Base-by-base conservation (phyloP, 148 eudicot genomes). In the Arctostaphylos glauca region DNA sequence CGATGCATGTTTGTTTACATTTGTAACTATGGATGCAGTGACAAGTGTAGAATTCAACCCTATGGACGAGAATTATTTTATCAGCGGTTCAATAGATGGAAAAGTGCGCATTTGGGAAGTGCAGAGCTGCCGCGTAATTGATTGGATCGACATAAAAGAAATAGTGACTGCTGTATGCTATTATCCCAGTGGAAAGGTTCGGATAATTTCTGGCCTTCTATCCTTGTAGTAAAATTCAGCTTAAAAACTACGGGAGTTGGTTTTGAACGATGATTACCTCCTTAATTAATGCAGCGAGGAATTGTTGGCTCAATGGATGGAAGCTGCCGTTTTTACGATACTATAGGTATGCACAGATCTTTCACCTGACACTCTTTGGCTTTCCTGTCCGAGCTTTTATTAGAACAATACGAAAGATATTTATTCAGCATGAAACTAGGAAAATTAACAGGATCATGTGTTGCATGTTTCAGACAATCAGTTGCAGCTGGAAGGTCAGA, bases 51-150 rank as follows among this genome's bases (percentile, higher is more conserved):
- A 93, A 62, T 94, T 94, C 88, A 93, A 91, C 86, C 97, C 97
- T 9, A 84, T 87, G 76, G 89, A 94, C 85, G 90, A 92, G 82
- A 87, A 87, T 81, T 89, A 85, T 67, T 96, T 96, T 89, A 96
- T 96, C 70, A 94, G 95, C 38, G 98, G 98, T 73, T 96, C 98
- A 62, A 92, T 96, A 74, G 99, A 96, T 86, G 99, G 97, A 14
- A 93, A 93, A 86, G 88, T 94, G 38, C 99, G 99, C 52, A 88
- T 96, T 15, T 96, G 99, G 99, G 89, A 90, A 68, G 88, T 93
- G 75, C 81, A 74, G 60, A 86, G 85, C 10, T 85, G 91, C 82
- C 91, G 88, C 74, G 99, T 96, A 74, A 84, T 93, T 82, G 93
- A 93, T 80, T 96, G 99, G 99, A 87, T 85, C 75, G 99, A 96